phyloP scores from a whole-genome alignment of 2,329 filamentous ascomycete species.

The Zalaria obscura region DNA sequence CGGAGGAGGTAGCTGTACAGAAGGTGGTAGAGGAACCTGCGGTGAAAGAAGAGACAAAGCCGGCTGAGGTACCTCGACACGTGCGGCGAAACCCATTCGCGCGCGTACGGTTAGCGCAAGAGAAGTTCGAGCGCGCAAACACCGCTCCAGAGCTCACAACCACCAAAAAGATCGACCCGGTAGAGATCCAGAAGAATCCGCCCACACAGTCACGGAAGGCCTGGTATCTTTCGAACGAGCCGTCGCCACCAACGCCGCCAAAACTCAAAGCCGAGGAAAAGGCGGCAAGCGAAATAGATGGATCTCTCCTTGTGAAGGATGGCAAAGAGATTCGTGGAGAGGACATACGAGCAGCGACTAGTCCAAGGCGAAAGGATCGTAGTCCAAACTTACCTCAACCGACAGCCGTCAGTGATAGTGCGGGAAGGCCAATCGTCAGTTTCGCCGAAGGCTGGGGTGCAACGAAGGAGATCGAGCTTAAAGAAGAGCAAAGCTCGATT shows the following conservation, averaged over 20 bases:
- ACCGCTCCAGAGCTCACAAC: constrained; percentile 9
- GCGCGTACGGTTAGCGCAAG: constrained; percentile 41
- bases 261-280: constrained; percentile 15
- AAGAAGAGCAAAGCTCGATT: constrained; percentile 26
- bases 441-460: constrained; percentile 77
- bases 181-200: constrained; percentile 74
- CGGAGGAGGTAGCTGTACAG: constrained; percentile 28
- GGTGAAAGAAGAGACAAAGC: background rate
- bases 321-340: constrained; percentile 73
- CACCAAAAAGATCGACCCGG: constrained; percentile 29
- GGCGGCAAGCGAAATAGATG: constrained; percentile 24
- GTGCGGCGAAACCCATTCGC: constrained; percentile 53
- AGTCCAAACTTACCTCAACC: constrained; percentile 79
- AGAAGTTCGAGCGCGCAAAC: constrained; percentile 22
- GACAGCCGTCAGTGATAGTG: constrained; percentile 77
- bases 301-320: constrained; percentile 47
- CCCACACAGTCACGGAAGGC: constrained; percentile 73
- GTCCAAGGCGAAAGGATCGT: constrained; percentile 74
- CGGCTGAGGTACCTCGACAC: constrained; percentile 23
- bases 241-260: constrained; percentile 21
- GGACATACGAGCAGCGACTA: constrained; percentile 81
- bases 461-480: constrained; percentile 59
- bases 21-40: constrained; percentile 1
- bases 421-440: constrained; percentile 90
- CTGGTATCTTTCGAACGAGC: constrained; percentile 57